Evolutionary conservation across 768 basidiomycete species (phyloP).

Genomic region (Boletus barrowsii): DNA sequence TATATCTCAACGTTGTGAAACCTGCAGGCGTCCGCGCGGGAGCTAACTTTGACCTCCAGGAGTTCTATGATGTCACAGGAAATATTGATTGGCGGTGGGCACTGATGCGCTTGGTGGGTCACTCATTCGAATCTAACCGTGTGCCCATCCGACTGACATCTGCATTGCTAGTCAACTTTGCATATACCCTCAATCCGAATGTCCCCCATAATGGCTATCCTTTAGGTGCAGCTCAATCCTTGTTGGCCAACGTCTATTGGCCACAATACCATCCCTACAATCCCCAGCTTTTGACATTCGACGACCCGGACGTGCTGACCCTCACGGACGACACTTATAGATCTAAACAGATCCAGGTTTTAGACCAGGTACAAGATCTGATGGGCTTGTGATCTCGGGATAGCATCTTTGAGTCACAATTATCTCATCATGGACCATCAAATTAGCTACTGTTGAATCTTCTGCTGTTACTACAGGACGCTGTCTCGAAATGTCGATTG

Average conservation of each 20-base stretch:
- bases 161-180: slow-evolving; percentile 13
- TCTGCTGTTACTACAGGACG: too few species aligned
- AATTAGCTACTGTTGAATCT: too few species aligned
- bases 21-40: background rate
- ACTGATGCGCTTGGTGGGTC: slow-evolving; percentile 10
- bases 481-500: too few species aligned
- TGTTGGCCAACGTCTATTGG: slow-evolving; percentile 8
- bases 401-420: too few species aligned
- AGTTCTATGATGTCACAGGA: slow-evolving; percentile 10
- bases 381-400: slow-evolving; percentile 2
- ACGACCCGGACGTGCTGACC: slow-evolving; percentile 11
- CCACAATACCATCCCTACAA: background rate
- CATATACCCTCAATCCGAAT: slow-evolving; percentile 12
- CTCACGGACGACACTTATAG: slow-evolving; percentile 12
- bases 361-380: slow-evolving; percentile 8
- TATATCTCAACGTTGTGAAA: slow-evolving; percentile 19
- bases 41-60: slow-evolving; percentile 17
- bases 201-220: slow-evolving; percentile 8
- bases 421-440: too few species aligned
- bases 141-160: background rate
- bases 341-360: background rate
- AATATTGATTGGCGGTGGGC: slow-evolving; percentile 12
- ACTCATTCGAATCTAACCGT: background rate
- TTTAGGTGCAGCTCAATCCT: slow-evolving; percentile 5
- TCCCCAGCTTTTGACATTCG: slow-evolving; percentile 6